Conservation (phyloP, 1,284 basidiomycete genomes). For the Xanthoconium separans region DNA sequence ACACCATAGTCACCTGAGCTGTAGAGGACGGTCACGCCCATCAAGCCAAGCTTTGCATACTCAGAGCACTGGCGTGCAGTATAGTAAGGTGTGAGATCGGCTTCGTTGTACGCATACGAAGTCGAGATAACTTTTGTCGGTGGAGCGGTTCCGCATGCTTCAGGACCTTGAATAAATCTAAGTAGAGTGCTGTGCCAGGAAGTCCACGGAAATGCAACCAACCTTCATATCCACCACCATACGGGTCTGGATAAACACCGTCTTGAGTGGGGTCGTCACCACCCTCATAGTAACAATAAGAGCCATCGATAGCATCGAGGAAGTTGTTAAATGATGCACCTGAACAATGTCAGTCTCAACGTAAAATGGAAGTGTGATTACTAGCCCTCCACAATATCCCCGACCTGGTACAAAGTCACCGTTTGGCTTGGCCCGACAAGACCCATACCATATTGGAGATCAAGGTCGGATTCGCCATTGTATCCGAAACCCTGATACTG, state of each 20-base stretch:
- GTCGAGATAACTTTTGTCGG: conserved; percentile 44
- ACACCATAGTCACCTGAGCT: conserved; percentile 5
- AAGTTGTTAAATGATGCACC: conserved; percentile 49
- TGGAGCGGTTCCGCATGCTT: conserved; percentile 39
- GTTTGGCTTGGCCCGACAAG: conserved; percentile 38
- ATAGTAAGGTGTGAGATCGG: conserved; percentile 40
- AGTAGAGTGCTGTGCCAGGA: neutral
- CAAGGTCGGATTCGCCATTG: conserved; percentile 50
- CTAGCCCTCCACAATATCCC: conserved; percentile 42
- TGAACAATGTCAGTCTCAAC: conserved; percentile 12
- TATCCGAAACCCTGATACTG: conserved; percentile 35
- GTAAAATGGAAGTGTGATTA: neutral
- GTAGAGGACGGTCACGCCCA: conserved; percentile 39
- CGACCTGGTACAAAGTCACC: conserved; percentile 46
- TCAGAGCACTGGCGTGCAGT: conserved; percentile 45
- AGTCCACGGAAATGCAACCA: neutral
- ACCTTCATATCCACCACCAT: conserved; percentile 36
- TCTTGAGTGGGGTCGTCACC: conserved; percentile 43
- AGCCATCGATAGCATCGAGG: conserved; percentile 47
- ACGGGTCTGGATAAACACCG: conserved; percentile 43
- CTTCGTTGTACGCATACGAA: conserved; percentile 43
- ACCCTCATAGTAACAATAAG: conserved; percentile 48
- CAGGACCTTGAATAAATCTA: conserved; percentile 21
- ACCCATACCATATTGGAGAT: conserved; percentile 49
- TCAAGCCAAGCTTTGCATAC: conserved; percentile 46